Evolutionary conservation across 2,329 filamentous ascomycete species (phyloP), one percentile per base, ranked within the genome.

Genomic region (Rhynchosporium agropyri): DNA sequence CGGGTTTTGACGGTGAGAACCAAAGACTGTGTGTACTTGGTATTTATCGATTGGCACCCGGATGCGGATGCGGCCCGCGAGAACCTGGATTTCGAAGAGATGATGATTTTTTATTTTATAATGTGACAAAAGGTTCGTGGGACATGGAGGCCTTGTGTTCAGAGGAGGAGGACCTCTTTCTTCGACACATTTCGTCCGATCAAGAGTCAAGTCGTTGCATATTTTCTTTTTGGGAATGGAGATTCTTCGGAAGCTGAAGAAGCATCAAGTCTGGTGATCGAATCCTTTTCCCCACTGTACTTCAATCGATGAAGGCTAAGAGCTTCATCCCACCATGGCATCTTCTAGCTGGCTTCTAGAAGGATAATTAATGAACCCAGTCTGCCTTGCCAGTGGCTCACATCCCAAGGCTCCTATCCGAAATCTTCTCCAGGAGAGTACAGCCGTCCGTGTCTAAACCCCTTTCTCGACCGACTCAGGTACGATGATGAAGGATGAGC

Each of bases 301-400:
- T 40, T 38, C 33, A 33, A 54, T 42, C 20, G 51, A 54, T 28
- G 12, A 8, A 38, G n/a, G n/a, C 2, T 36, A 6, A 6, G 33
- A 36, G 9, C 33, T 5, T 36, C 33, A 38, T 53, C 13, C 36
- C 28, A 28, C 51, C 51, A 26, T 40, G 51, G 46, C 40, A 46
- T 28, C 54, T 57, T 57, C 54, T 57, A 57, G 54, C 54, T 57
- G 6, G 4, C 40, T 57, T 57, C 54, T 46, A 46, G 54, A 46
- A 57, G 54, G 54, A 48, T 57, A 13, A 28, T 33, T 40, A 29
- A 49, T 20, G 51, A 50, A 49, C 40, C 12, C 33, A 36, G 40
- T 56, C 43, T 49, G 45, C 28, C 9, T 46, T 57, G 42, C 40
- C 54, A 54, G 28, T 43, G 42, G 51, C n/a, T 33, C 51, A 42